phyloP scores from a whole-genome alignment of 345 rosid species.

The Acer yangbiense region DNA sequence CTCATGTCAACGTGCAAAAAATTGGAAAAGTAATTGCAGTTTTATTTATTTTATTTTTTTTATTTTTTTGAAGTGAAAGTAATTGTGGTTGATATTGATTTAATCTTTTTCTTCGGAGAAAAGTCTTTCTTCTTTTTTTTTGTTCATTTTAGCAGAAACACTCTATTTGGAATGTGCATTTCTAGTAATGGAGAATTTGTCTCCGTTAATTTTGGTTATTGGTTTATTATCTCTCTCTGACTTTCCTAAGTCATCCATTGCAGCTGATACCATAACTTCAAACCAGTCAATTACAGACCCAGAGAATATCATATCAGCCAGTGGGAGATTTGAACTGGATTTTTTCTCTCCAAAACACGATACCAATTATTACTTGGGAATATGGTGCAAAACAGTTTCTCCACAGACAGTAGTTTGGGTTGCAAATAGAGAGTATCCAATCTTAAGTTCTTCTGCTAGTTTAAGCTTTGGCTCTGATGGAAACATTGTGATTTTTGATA shows the following conservation, averaged over 20 bases:
- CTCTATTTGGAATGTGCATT: background rate
- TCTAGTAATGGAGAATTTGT: background rate
- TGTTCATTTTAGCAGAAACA: background rate
- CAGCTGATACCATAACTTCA: constrained; percentile 1
- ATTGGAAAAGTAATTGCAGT: background rate
- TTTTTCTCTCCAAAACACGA: constrained; percentile 27
- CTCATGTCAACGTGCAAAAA: too few relatives aligned
- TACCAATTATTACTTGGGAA: constrained; percentile 37
- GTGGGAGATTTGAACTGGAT: constrained; percentile 25
- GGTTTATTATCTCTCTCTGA: background rate
- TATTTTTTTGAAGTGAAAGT: too few relatives aligned
- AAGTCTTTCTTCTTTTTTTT: background rate
- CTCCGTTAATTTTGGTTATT: background rate
- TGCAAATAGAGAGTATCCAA: constrained; percentile 41
- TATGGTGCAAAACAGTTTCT: constrained; percentile 30
- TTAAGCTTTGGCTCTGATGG: background rate
- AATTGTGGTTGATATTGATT: background rate
- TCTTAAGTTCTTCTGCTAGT: constrained; percentile 12
- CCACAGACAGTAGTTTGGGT: constrained; percentile 36
- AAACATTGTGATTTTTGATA: background rate
- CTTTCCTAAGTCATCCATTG: background rate
- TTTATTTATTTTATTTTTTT: too few relatives aligned
- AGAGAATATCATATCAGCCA: constrained; percentile 21
- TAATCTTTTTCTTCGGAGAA: background rate
- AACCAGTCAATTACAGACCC: constrained; percentile 1